Evolutionary conservation across 2,329 filamentous ascomycete species (phyloP).

Genomic region (Arthrocladium fulminans): DNA sequence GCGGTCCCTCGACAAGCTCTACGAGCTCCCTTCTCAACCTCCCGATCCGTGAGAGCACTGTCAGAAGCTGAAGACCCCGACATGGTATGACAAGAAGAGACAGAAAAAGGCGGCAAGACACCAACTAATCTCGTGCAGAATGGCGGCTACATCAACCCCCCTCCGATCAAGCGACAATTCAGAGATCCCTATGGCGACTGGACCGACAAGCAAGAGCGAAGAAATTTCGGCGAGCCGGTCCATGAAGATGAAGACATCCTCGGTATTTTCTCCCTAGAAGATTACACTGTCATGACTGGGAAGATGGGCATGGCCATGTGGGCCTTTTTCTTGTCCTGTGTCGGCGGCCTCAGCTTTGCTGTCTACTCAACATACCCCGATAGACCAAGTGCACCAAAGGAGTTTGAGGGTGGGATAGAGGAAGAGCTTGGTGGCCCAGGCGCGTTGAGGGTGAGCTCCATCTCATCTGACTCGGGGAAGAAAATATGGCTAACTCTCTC

Average conservation of each 20-base stretch:
- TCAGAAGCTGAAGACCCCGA: conserved; percentile 34
- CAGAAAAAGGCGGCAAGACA: conserved; percentile 16
- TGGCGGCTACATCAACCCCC: conserved; percentile 41
- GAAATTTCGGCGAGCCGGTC: conserved; percentile 92
- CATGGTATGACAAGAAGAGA: conserved; percentile 29
- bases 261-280: conserved; percentile 78
- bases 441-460: conserved; percentile 53
- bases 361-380: conserved; percentile 66
- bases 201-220: conserved; percentile 96
- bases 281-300: conserved; percentile 76
- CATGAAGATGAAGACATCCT: conserved; percentile 95
- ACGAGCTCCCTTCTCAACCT: conserved; percentile 36
- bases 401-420: conserved; percentile 61
- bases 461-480: background rate
- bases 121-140: conserved; percentile 30
- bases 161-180: conserved; percentile 71
- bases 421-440: conserved; percentile 64
- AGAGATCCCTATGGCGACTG: conserved; percentile 88
- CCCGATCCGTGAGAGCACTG: conserved; percentile 30
- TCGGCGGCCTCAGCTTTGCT: conserved; percentile 57
- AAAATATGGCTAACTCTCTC: background rate
- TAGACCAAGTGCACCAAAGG: conserved; percentile 57
- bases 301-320: conserved; percentile 62
- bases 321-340: conserved; percentile 55
- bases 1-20: conserved; percentile 16